Percentiles rank a stretch among this genome's conserved stretches.
phyloP scores from a whole-genome alignment of 73 alveolate genomes.

The Halteria grandinella region DNA sequence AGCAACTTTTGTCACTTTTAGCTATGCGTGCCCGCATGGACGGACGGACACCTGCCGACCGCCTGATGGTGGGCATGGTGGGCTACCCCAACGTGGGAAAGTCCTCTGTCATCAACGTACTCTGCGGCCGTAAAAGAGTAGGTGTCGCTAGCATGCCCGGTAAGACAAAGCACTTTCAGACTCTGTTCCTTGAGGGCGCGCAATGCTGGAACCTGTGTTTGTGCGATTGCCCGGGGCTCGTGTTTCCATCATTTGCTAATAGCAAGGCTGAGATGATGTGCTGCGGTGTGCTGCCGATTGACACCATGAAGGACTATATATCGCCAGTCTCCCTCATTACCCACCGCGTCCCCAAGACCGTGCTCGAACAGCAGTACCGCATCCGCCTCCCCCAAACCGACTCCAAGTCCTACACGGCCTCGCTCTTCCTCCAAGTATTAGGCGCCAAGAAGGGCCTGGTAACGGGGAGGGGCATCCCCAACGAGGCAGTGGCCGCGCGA shows the following conservation, averaged over 20 bases:
- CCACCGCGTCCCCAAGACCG: slow-evolving; percentile 84
- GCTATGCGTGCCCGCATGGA: slow-evolving; percentile 6
- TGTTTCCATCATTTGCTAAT: slow-evolving; percentile 95
- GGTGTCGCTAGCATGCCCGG: slow-evolving; percentile 99
- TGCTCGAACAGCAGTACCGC: slow-evolving; percentile 83
- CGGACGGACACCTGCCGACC: slow-evolving; percentile 32
- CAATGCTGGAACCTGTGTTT: no score
- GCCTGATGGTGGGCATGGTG: slow-evolving; percentile 88
- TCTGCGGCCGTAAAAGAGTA: slow-evolving; percentile 87
- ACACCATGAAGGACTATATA: slow-evolving; percentile 90
- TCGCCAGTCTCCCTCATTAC: slow-evolving; percentile 91
- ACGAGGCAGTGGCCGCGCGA: slow-evolving; percentile 95
- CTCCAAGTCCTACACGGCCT: slow-evolving; percentile 71
- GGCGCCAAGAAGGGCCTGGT: slow-evolving; percentile 90
- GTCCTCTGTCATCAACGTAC: slow-evolving; percentile 96
- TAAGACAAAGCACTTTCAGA: slow-evolving; percentile 97
- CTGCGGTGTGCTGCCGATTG: slow-evolving; percentile 97
- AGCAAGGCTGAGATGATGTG: slow-evolving; percentile 98
- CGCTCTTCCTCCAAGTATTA: slow-evolving; percentile 83
- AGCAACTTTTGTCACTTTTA: slow-evolving; percentile 36
- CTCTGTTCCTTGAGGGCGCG: slow-evolving; percentile 80
- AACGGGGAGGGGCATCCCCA: slow-evolving; percentile 97
- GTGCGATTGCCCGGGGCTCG: slow-evolving; percentile 99
- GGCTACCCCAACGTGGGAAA: slow-evolving; percentile 99
- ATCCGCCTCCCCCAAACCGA: slow-evolving; percentile 76